Base-by-base conservation (phyloP, 106 monocot species). In the Dioscorea alata region DNA sequence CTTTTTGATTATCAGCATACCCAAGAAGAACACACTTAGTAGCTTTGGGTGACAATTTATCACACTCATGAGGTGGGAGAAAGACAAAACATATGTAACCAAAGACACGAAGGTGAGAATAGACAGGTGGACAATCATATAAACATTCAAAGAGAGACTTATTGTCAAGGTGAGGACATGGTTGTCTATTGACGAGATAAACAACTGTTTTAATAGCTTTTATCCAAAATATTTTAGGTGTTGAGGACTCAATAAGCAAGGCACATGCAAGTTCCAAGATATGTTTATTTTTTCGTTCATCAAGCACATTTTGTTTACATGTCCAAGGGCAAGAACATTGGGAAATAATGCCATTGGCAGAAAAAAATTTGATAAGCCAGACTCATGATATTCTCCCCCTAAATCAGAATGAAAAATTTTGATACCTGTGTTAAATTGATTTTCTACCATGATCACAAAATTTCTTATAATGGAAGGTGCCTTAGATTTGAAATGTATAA, bases 251-350 rank as follows among this genome's bases (percentile, higher is more conserved):
- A n/a, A 68, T 49, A 4, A 2, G 49, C 19, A 75, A 35, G 9
- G 75, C 21, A 17, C 68, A 50, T 16, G 60, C 50, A 18, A 52
- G 68, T 34, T 74, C 59, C 23, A 23, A 23, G 25, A 67, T 59
- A 19, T 74, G 66, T 49, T 14, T 66, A 67, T 73, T 51, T 12
- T 73, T 73, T 23, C 65, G 21, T 22, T 66, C 58, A 18, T 59
- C 25, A 49, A 74, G 24, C 13, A 25, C 67, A 74, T 74, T 74
- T 74, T 74, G 66, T 59, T 67, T 24, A n/a, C 59, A 49, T 59
- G 59, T 48, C 23, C 60, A 31, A 19, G 50, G 33, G 50, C 49
- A 74, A 67, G 59, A 49, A 10, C 48, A 58, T 67, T 74, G 34
- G 31, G 58, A 59, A 23, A 58, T n/a, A 21, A 70, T 48, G 4